These are phyloP conservation scores for Phytophthora multivora DNA, from an alignment of 352 stramenopile species.

Conservation along the genomic window DNA sequence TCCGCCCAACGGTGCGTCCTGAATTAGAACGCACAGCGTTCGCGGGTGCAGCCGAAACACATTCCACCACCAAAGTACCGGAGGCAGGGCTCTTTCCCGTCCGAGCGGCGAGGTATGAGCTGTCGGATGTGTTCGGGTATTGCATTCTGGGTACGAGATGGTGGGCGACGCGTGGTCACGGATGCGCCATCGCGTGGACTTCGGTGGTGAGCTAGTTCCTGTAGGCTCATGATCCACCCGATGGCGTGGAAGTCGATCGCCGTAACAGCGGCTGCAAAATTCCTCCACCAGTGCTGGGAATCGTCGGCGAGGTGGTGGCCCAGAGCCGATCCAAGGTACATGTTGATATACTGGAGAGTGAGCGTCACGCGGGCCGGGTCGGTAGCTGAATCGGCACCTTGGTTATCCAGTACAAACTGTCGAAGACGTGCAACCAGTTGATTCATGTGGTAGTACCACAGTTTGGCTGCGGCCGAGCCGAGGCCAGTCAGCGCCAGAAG, in stretches of 20 bases:
- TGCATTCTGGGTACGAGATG: not conserved
- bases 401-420: not conserved
- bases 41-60: not conserved
- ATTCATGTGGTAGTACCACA: not conserved
- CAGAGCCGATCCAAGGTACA: not conserved
- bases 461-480: not conserved
- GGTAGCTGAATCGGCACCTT: not conserved
- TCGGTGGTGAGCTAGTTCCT: not conserved
- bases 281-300: not conserved
- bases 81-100: slow-evolving; percentile 4
- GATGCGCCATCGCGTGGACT: not conserved
- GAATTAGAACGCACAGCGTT: slow-evolving; percentile 3
- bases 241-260: not conserved
- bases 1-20: not conserved
- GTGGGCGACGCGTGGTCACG: not conserved
- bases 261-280: not conserved
- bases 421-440: not conserved
- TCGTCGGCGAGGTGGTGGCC: not conserved
- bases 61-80: slow-evolving; percentile 2
- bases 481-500: not conserved
- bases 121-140: slow-evolving; percentile 3
- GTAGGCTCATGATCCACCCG: not conserved
- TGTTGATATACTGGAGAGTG: not conserved
- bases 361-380: not conserved
- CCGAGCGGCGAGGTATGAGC: not conserved